Base-by-base conservation (phyloP, 106 monocot genomes). In the Apostasia ramifera region DNA sequence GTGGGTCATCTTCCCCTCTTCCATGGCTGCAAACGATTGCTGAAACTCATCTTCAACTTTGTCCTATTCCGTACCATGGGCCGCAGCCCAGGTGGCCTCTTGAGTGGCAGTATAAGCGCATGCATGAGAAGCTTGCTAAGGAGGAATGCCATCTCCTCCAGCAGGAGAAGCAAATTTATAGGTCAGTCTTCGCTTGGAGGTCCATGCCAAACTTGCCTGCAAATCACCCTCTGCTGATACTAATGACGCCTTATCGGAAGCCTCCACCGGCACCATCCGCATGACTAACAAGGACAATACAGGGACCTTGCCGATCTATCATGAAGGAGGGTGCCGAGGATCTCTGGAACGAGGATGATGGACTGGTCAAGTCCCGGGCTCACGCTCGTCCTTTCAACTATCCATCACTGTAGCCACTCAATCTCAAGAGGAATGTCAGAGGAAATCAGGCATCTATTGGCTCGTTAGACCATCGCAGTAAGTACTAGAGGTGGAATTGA, bases 41-140 rank as follows among this genome's bases (percentile, higher is more conserved):
- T 53, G 41, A 40, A 55, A 53, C 37, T 61, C 47, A 42, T 78
- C 55, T 54, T 47, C 53, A 46, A 10, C 53, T 51, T 78, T 76
- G 26, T 37, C 74, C 41, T 63, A 54, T 1, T 68, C 54, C 87
- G 88, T 0, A 57, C 71, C n/a, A 95, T 92, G 95, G 95, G 95
- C 62, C 84, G 95, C n/a, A 92, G 92, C 1, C 95, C 91, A 48
- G 92, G 92, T 1, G 95, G 95, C 56, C 80, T 92, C 71, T 77
- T 75, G 92, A 97, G 79, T 97, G 95, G 95, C 92, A 97, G 80
- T 85, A 92, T 81, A 86, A 86, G 76, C 92, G 95, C 44, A 89
- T 97, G 95, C 95, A 97, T 78, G 92, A 97, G 86, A 97, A 97
- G 84, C 70, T 89, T 13, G 95, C 95, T 26, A 69, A 81, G 39